Evolutionary conservation across 1,139 yeast genomes (phyloP).

Genomic region (Pichia sp.): DNA sequence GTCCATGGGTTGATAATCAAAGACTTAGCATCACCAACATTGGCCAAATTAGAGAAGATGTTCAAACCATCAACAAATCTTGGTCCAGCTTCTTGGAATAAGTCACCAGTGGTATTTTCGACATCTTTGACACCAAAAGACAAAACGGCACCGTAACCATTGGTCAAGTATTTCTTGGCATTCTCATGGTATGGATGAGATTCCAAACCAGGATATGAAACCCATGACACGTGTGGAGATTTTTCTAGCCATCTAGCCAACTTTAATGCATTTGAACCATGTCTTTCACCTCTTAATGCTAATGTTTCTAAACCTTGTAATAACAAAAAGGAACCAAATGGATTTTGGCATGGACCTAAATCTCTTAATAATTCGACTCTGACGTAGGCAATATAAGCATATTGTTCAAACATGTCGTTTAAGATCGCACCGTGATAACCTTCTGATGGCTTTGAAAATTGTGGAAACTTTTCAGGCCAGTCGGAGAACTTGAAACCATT

Average conservation of each 20-base stretch:
- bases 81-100: constrained; percentile 69
- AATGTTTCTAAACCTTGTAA: constrained; percentile 91
- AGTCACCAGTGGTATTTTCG: constrained; percentile 34
- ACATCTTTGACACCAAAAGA: constrained; percentile 80
- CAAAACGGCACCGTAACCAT: constrained; percentile 79
- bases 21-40: constrained; percentile 94
- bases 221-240: constrained; percentile 73
- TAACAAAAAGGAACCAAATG: constrained; percentile 79
- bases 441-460: constrained; percentile 81
- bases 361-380: constrained; percentile 88
- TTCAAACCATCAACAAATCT: constrained; percentile 74
- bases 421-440: constrained; percentile 87
- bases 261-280: constrained; percentile 72
- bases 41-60: constrained; percentile 86
- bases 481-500: constrained; percentile 72
- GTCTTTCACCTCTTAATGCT: constrained; percentile 90
- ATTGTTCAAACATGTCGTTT: constrained; percentile 72
- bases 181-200: constrained; percentile 75
- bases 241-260: constrained; percentile 72
- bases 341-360: constrained; percentile 82
- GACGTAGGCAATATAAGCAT: constrained; percentile 72
- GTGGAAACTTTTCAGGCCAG: constrained; percentile 83
- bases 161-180: constrained; percentile 72
- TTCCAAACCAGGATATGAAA: constrained; percentile 83
- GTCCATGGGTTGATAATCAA: constrained; percentile 91